Conservation (phyloP, 768 basidiomycete species). For the Pleurotus citrinopileatus region DNA sequence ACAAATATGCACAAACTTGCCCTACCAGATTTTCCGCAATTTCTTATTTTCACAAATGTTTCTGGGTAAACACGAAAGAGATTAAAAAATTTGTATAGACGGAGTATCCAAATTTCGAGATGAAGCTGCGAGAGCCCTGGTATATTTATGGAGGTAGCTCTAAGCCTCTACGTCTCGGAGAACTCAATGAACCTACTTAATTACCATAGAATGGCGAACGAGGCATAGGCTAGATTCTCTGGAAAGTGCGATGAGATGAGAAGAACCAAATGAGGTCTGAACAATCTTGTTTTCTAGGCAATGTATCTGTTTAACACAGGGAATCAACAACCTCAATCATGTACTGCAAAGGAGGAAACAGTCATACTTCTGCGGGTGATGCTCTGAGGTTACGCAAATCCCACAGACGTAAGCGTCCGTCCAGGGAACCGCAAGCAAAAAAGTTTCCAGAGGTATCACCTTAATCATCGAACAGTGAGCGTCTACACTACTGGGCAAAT, state of each 20-base stretch:
- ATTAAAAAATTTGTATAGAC: too few species aligned
- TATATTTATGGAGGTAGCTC: too few species aligned
- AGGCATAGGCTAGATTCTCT: constrained; percentile 32
- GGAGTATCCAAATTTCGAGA: too few species aligned
- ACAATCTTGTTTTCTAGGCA: constrained; percentile 34
- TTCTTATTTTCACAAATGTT: too few species aligned
- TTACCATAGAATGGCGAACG: constrained; percentile 16
- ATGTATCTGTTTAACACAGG: constrained; percentile 22
- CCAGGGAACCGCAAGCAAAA: constrained; percentile 42
- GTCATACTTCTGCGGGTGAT: constrained; percentile 20
- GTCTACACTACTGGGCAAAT: background rate
- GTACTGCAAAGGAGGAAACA: background rate
- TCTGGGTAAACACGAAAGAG: too few species aligned
- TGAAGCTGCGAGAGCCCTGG: too few species aligned
- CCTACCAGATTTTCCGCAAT: too few species aligned
- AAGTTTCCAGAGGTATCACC: constrained; percentile 21
- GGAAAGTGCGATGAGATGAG: constrained; percentile 34
- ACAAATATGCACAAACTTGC: too few species aligned
- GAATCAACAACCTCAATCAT: background rate
- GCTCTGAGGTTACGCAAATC: constrained; percentile 38
- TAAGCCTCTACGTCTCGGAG: background rate
- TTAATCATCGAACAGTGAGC: background rate
- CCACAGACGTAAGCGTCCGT: constrained; percentile 44
- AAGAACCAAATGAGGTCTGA: constrained; percentile 32
- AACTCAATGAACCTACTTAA: background rate